Evolutionary conservation across 225 moss, liverwort and hornwort species (phyloP), one percentile per base, ranked within the genome.

Genomic region (Polytrichum formosum): DNA sequence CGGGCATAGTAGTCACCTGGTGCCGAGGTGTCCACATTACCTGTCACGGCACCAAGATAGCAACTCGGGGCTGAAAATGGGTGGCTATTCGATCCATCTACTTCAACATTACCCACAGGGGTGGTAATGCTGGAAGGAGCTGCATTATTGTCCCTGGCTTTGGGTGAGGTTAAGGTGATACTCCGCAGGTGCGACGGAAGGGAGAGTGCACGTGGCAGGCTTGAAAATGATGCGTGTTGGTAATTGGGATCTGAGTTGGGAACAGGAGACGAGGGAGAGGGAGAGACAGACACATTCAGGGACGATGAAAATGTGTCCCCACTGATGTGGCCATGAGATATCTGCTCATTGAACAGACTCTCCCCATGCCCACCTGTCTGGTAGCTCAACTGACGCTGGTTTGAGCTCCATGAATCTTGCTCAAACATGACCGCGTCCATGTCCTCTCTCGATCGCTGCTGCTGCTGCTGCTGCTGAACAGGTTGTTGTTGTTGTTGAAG

Each of bases 371-470:
- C 63, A 23, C 68, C 54, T 33, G 17, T 74, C 31, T 62, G 77
- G 7, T 67, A 67, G 27, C 61, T 23, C 18, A 62, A 79, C 68
- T 79, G 85, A 46, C 79, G 75, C 22, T 73, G 74, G 22, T 85
- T 85, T 55, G 85, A 85, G 72, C 85, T 85, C 82, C 70, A 73
- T 9, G 77, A 79, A 59, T 85, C 85, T 61, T 82, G 79, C 55
- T 80, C 72, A 67, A 73, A 73, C 61, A 82, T 73, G 18, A 68
- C 17, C 29, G 77, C 28, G 31, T 80, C 82, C 29, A 70, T 56
- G 29, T 74, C 53, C 20, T 56, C 65, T 77, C 70, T 46, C 54
- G 67, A 27, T 26, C 33, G 5, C 28, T 67, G 72, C 6, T 1
- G 26, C 29, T 30, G 31, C 23, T 23, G 23, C 23, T 23, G 23